Conservation (phyloP, 2,329 filamentous ascomycete species). For the Dryadomyces quercus-mongolicae region DNA sequence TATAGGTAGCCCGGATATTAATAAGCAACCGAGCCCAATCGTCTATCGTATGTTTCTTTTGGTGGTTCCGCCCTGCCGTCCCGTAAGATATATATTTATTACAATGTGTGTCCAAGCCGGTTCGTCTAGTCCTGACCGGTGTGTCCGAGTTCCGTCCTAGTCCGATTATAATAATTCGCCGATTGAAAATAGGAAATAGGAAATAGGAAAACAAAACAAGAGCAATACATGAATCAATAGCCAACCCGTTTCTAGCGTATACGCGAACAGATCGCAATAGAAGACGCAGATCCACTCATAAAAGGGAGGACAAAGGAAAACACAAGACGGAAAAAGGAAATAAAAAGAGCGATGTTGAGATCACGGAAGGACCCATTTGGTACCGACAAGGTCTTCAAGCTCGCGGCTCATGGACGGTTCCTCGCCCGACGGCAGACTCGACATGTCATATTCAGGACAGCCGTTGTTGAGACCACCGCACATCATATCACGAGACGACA, state of each 20-base stretch:
- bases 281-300: neutral
- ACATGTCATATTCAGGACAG: neutral
- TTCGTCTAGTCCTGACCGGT: neutral
- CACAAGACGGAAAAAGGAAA: neutral
- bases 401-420: neutral
- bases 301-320: neutral
- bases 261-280: neutral
- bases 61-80: neutral
- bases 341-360: neutral
- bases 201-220: neutral
- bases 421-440: neutral
- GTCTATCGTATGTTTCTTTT: neutral
- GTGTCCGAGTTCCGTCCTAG: neutral
- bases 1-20: neutral
- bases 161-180: too few species aligned
- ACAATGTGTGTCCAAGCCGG: neutral
- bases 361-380: slow-evolving; percentile 1
- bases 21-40: neutral
- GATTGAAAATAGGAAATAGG: too few species aligned
- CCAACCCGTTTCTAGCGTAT: neutral
- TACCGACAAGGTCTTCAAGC: slow-evolving; percentile 1
- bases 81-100: neutral
- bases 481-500: neutral
- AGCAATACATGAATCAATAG: neutral
- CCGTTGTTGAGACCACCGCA: too few species aligned